Conservation (phyloP, 805 yeast species). For the Sugiyamaella boreocaroliniensis region DNA sequence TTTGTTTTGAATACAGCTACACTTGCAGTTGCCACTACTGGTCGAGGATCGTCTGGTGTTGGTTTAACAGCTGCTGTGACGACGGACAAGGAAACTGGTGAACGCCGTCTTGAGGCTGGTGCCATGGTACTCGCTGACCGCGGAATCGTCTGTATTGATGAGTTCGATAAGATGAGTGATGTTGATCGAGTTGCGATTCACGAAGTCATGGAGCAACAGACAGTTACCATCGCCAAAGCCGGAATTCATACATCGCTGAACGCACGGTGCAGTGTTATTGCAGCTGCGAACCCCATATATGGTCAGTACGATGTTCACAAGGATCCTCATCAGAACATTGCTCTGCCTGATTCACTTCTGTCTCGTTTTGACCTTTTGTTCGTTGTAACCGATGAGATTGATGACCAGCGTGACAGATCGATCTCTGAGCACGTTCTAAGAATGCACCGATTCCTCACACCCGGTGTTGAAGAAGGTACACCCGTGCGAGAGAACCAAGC, state of each 20-base stretch:
- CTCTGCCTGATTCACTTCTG: slow-evolving; percentile 89
- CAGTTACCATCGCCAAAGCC: slow-evolving; percentile 95
- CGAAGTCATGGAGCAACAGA: slow-evolving; percentile 99
- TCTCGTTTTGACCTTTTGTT: slow-evolving; percentile 95
- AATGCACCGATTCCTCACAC: slow-evolving; percentile 84
- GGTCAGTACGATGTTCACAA: slow-evolving; percentile 95
- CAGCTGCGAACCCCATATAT: slow-evolving; percentile 96
- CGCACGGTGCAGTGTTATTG: slow-evolving; percentile 93
- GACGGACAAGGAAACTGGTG: slow-evolving; percentile 94
- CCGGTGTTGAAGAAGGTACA: slow-evolving; percentile 86
- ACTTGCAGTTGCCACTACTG: slow-evolving; percentile 94
- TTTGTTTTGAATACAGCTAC: slow-evolving; percentile 93
- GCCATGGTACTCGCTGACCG: slow-evolving; percentile 98
- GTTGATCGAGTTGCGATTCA: slow-evolving; percentile 96
- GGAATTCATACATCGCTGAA: slow-evolving; percentile 95
- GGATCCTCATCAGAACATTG: slow-evolving; percentile 94
- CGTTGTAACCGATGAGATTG: slow-evolving; percentile 92
- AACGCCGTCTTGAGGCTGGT: slow-evolving; percentile 94
- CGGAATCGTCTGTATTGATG: slow-evolving; percentile 97
- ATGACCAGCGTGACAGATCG: slow-evolving; percentile 73
- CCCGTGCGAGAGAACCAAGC: slow-evolving; percentile 73
- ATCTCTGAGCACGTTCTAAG: slow-evolving; percentile 92
- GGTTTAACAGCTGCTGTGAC: slow-evolving; percentile 99
- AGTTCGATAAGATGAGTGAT: slow-evolving; percentile 97
- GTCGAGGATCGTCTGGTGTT: slow-evolving; percentile 99